phyloP scores from a whole-genome alignment of 75 land plant species.

The Ceratopteris richardii region DNA sequence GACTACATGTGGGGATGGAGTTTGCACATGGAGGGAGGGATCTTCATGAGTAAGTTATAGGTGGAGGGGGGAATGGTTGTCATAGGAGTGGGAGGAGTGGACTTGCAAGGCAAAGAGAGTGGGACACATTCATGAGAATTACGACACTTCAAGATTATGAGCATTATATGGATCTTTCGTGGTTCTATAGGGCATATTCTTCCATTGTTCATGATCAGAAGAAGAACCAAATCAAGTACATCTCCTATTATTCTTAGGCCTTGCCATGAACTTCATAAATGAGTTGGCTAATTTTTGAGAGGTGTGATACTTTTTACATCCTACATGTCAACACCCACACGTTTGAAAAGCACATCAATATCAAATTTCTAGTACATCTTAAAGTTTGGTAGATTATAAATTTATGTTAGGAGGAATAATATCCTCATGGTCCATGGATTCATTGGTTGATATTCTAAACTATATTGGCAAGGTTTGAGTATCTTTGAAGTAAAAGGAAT shows the following conservation, averaged over 20 bases:
- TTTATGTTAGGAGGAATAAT: constrained; percentile 75
- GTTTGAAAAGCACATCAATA: constrained; percentile 94
- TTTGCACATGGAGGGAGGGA: too few species aligned
- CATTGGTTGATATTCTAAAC: constrained; percentile 94
- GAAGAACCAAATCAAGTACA: constrained; percentile 66
- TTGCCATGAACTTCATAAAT: constrained; percentile 56
- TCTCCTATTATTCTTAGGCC: constrained; percentile 34
- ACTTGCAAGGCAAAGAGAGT: too few species aligned
- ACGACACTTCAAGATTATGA: too few species aligned
- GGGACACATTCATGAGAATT: too few species aligned
- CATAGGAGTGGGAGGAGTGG: too few species aligned
- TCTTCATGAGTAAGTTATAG: too few species aligned
- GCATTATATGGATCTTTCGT: too few species aligned
- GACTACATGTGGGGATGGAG: too few species aligned
- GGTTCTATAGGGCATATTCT: too few species aligned
- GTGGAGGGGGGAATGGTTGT: too few species aligned
- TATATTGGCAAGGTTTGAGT: constrained; percentile 80
- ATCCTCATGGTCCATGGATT: constrained; percentile 99
- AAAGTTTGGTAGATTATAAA: constrained; percentile 85
- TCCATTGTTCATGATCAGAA: constrained; percentile 60
- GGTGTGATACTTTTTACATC: constrained; percentile 74
- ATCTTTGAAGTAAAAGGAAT: constrained; percentile 99
- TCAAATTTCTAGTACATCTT: constrained; percentile 99
- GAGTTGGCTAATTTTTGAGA: constrained; percentile 66
- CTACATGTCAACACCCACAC: constrained; percentile 84